These are phyloP conservation scores for Aphanocladium album DNA, from an alignment of 2,329 filamentous ascomycete genomes.

Conservation along the genomic window DNA sequence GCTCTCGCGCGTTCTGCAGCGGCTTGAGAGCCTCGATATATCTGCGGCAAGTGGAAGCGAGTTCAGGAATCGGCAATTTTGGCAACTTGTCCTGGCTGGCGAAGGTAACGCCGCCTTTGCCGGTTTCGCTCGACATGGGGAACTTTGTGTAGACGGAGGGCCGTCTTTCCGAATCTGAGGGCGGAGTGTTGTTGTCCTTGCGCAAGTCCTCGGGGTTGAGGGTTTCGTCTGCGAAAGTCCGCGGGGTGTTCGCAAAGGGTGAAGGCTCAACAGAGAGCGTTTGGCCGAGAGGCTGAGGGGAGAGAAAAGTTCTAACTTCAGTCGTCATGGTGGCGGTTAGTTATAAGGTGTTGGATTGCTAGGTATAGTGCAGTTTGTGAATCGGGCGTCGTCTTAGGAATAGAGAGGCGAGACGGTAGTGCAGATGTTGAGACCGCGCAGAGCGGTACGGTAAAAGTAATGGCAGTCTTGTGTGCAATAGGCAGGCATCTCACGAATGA, in stretches of 20 bases:
- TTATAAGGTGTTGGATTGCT: slow-evolving; percentile 17
- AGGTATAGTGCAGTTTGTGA: neutral
- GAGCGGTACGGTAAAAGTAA: slow-evolving; percentile 86
- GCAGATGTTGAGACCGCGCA: slow-evolving; percentile 79
- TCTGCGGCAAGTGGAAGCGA: slow-evolving; percentile 70
- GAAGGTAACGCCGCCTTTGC: slow-evolving; percentile 76
- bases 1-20: slow-evolving; percentile 74
- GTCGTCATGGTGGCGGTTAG: slow-evolving; percentile 28
- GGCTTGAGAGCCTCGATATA: slow-evolving; percentile 78
- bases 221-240: slow-evolving; percentile 17
- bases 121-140: slow-evolving; percentile 51
- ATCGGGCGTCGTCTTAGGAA: slow-evolving; percentile 38
- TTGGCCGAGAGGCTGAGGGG: slow-evolving; percentile 68
- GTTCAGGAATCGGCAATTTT: slow-evolving; percentile 86
- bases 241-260: slow-evolving; percentile 15
- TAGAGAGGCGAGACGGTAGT: slow-evolving; percentile 74
- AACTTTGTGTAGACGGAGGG: slow-evolving; percentile 31
- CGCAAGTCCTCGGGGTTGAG: slow-evolving; percentile 6
- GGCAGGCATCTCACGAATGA: slow-evolving; percentile 57
- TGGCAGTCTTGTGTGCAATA: slow-evolving; percentile 85
- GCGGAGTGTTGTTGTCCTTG: neutral
- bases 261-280: slow-evolving; percentile 51
- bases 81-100: slow-evolving; percentile 82
- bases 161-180: slow-evolving; percentile 7
- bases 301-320: slow-evolving; percentile 41